Evolutionary conservation across 495 filamentous ascomycete species (phyloP).

Genomic region (Thozetella sp.): DNA sequence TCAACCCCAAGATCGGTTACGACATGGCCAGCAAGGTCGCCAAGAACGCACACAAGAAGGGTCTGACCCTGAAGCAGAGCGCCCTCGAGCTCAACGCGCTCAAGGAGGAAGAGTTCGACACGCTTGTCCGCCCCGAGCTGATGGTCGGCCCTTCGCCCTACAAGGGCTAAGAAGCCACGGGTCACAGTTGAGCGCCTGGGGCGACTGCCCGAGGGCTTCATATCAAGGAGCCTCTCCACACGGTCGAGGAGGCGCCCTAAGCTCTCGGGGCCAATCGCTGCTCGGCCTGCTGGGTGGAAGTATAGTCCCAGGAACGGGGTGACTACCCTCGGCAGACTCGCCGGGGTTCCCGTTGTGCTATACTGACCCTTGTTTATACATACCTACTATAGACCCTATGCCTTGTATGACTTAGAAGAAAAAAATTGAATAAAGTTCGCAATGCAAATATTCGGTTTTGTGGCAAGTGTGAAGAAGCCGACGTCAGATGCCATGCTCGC

Average conservation of each 20-base stretch:
- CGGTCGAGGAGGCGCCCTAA: neutral
- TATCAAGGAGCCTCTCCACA: neutral
- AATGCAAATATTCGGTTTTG: too few relatives aligned
- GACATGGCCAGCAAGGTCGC: constrained; percentile 98
- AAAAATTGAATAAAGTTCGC: neutral
- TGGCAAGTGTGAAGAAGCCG: too few relatives aligned
- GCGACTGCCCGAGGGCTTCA: neutral
- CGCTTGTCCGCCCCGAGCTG: constrained; percentile 89
- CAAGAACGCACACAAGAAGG: constrained; percentile 99
- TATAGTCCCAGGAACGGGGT: too few relatives aligned
- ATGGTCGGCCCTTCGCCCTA: constrained; percentile 84
- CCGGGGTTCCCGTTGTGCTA: neutral
- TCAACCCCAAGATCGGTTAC: constrained; percentile 98
- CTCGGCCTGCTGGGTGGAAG: too few relatives aligned
- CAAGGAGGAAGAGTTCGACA: constrained; percentile 89
- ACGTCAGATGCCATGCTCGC: too few relatives aligned
- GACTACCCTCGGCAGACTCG: neutral
- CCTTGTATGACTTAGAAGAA: constrained; percentile 2
- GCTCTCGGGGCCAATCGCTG: too few relatives aligned
- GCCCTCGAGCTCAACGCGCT: constrained; percentile 93
- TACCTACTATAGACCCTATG: neutral
- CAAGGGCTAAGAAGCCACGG: constrained; percentile 30
- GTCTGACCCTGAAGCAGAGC: constrained; percentile 86
- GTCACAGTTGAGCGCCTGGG: neutral
- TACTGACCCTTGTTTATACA: neutral